Percentiles rank a stretch among this genome's conserved stretches.
phyloP scores from a whole-genome alignment of 306 rosid species.

The Coriaria nepalensis region DNA sequence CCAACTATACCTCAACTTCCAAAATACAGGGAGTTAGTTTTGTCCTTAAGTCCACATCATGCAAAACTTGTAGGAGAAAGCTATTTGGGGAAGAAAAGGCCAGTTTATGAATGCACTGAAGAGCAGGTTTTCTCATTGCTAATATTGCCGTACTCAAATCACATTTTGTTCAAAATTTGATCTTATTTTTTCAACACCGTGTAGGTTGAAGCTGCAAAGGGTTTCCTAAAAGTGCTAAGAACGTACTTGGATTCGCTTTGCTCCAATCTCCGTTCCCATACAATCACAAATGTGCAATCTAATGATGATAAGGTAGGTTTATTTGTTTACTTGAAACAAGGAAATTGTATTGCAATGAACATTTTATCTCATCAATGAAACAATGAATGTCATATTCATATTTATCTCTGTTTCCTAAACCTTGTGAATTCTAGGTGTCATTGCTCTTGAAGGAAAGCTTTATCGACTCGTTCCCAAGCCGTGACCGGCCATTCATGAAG shows the following conservation, averaged over 20 bases:
- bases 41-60: conserved; percentile 68
- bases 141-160: background rate
- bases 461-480: conserved; percentile 75
- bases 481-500: conserved; percentile 95
- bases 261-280: conserved; percentile 74
- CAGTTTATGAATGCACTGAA: conserved; percentile 71
- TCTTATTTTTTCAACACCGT: background rate
- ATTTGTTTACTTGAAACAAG: background rate
- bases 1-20: conserved; percentile 75
- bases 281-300: conserved; percentile 95
- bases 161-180: background rate
- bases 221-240: conserved; percentile 60
- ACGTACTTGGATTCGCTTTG: conserved; percentile 90
- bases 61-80: conserved; percentile 92
- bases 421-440: conserved; percentile 51
- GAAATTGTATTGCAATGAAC: conserved; percentile 4
- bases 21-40: conserved; percentile 49
- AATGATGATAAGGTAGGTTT: conserved; percentile 83
- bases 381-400: too few species aligned
- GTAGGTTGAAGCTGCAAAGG: conserved; percentile 83
- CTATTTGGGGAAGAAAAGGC: conserved; percentile 82
- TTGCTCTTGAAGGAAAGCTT: conserved; percentile 97
- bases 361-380: too few species aligned
- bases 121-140: conserved; percentile 51
- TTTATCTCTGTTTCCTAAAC: conserved; percentile 12